These are phyloP conservation scores for Talaromyces sp. DNA, from an alignment of 2,329 filamentous ascomycete species.

Conservation along the genomic window DNA sequence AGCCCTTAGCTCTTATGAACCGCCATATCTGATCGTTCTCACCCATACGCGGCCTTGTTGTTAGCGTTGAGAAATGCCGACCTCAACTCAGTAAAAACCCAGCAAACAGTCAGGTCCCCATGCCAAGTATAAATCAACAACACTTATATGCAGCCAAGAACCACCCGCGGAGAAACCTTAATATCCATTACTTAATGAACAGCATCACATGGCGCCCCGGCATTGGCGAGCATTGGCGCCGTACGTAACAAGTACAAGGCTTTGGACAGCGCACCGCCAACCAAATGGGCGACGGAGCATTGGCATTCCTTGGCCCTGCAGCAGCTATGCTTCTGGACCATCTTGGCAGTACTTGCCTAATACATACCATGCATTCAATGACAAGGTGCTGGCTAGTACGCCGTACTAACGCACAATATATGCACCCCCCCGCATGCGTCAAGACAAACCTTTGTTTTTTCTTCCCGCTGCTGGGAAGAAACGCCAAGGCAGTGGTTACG, in stretches of 20 bases:
- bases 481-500: neutral
- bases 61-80: neutral
- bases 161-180: neutral
- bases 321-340: neutral
- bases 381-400: neutral
- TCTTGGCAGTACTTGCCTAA: neutral
- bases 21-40: neutral
- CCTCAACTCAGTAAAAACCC: neutral
- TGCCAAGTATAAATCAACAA: neutral
- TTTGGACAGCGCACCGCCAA: neutral
- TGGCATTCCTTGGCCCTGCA: neutral
- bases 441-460: neutral
- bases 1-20: neutral
- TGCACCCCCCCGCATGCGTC: neutral
- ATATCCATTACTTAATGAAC: neutral
- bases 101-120: neutral
- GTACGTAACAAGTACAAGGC: neutral
- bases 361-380: neutral
- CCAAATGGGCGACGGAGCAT: neutral
- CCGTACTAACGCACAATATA: neutral
- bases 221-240: neutral
- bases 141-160: neutral
- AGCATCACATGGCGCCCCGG: neutral
- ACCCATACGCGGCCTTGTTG: neutral
- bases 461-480: neutral